A percentile compares a stretch with the other conserved stretches of the same genome.
These are phyloP conservation scores for Cytospora piceae DNA, from an alignment of 2,329 filamentous ascomycete genomes.

Conservation along the genomic window DNA sequence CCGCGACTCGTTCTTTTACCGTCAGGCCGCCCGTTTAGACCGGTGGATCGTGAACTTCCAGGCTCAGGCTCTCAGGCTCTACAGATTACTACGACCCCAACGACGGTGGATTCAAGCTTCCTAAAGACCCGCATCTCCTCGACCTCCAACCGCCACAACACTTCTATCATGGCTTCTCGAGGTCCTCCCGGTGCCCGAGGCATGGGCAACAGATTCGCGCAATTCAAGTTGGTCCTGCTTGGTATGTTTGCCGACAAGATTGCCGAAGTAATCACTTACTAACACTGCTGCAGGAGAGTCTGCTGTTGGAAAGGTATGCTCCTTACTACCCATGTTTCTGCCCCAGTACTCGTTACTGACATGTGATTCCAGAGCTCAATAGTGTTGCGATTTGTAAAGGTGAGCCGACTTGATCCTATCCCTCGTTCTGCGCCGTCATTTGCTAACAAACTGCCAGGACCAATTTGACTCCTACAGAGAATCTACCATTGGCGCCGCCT, in stretches of 20 bases:
- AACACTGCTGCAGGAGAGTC: slow-evolving; percentile 76
- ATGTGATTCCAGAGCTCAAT: slow-evolving; percentile 76
- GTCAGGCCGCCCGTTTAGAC: slow-evolving; percentile 5
- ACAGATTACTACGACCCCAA: slow-evolving; percentile 11
- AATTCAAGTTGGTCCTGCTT: slow-evolving; percentile 97
- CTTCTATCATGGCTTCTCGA: slow-evolving; percentile 78
- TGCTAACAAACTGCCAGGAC: slow-evolving; percentile 61
- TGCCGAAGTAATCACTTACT: slow-evolving; percentile 38
- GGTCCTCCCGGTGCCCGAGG: slow-evolving; percentile 64
- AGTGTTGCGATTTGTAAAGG: slow-evolving; percentile 97
- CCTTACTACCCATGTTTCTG: slow-evolving; percentile 23
- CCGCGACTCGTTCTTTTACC: slow-evolving; percentile 2
- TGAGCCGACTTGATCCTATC: slow-evolving; percentile 43
- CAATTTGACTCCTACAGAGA: slow-evolving; percentile 98
- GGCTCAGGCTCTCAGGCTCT: neutral
- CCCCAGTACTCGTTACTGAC: slow-evolving; percentile 35
- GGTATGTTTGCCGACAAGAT: slow-evolving; percentile 61
- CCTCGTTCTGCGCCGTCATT: neutral
- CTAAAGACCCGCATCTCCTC: slow-evolving; percentile 28
- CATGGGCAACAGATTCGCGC: slow-evolving; percentile 85
- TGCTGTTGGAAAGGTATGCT: slow-evolving; percentile 89
- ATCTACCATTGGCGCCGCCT: slow-evolving; percentile 97
- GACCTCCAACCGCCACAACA: slow-evolving; percentile 28
- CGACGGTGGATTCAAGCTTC: slow-evolving; percentile 16
- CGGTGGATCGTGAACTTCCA: slow-evolving; percentile 19